These are phyloP conservation scores for Chaetomium cochliodes DNA, from an alignment of 495 filamentous ascomycete species.

Conservation along the genomic window DNA sequence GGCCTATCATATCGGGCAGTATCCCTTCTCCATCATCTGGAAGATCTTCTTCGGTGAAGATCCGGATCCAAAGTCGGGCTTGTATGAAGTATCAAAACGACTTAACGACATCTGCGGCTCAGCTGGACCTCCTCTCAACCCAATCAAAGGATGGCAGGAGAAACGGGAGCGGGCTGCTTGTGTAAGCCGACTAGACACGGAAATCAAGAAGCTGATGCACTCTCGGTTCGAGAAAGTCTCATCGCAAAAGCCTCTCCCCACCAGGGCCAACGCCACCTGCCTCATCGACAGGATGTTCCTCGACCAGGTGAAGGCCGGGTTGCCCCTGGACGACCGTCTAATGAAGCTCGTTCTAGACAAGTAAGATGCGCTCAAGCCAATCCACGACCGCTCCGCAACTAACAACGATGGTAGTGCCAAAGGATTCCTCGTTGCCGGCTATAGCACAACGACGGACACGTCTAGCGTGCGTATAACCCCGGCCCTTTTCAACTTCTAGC, in stretches of 20 bases:
- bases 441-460: conserved; percentile 25
- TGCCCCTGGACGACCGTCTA: conserved; percentile 13
- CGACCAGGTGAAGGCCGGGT: conserved; percentile 10
- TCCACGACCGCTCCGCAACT: neutral
- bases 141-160: conserved; percentile 4
- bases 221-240: conserved; percentile 17
- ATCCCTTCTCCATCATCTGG: conserved; percentile 25
- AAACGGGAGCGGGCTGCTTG: neutral
- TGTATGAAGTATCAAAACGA: neutral
- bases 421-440: conserved; percentile 22
- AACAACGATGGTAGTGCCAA: conserved; percentile 17
- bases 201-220: neutral
- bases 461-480: conserved; percentile 7
- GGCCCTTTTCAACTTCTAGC: neutral
- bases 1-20: conserved; percentile 4
- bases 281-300: conserved; percentile 30
- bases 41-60: conserved; percentile 24
- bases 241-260: conserved; percentile 12
- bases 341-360: conserved; percentile 16
- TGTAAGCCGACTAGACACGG: neutral
- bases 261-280: conserved; percentile 7
- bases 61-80: neutral
- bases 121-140: neutral
- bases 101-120: neutral
- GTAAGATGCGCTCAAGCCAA: neutral